These are phyloP conservation scores for Pythium folliculosum DNA, from an alignment of 352 stramenopile genomes.

Conservation along the genomic window DNA sequence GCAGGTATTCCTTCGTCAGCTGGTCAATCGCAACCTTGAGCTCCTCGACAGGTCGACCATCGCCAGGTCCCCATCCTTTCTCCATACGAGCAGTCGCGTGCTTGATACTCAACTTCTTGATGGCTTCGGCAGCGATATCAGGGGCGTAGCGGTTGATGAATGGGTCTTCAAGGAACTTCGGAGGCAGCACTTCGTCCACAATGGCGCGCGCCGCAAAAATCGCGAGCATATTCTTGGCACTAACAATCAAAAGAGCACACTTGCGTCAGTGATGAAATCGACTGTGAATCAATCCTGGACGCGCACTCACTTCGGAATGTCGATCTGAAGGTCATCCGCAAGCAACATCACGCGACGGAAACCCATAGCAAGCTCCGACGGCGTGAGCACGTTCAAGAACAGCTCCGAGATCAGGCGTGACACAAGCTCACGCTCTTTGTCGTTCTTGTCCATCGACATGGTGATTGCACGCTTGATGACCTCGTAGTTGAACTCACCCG, in stretches of 20 bases:
- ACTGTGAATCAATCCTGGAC: not conserved
- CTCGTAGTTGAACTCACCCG: constrained; percentile 87
- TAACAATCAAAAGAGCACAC: constrained; percentile 20
- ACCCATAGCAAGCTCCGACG: constrained; percentile 83
- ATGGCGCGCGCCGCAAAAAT: constrained; percentile 98
- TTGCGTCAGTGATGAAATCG: not conserved
- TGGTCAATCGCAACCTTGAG: constrained; percentile 95
- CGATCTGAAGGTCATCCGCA: constrained; percentile 95
- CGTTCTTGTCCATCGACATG: constrained; percentile 94
- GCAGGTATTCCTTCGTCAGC: constrained; percentile 96
- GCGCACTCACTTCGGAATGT: constrained; percentile 84
- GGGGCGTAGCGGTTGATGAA: constrained; percentile 94
- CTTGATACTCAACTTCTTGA: constrained; percentile 96
- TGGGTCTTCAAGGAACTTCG: constrained; percentile 96
- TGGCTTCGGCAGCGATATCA: constrained; percentile 94
- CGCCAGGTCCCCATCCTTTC: constrained; percentile 96
- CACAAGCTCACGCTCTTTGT: constrained; percentile 92
- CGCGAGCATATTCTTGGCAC: constrained; percentile 90
- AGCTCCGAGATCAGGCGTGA: constrained; percentile 92
- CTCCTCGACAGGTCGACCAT: constrained; percentile 89
- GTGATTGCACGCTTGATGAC: constrained; percentile 95
- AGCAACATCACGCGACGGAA: constrained; percentile 97
- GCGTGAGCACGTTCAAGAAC: constrained; percentile 88
- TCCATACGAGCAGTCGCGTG: constrained; percentile 95
- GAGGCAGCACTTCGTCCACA: constrained; percentile 98